A percentile compares a stretch with the other conserved stretches of the same genome.
Conservation (phyloP, 2,329 filamentous ascomycete species). For the Chrysoporthe deuterocubensis region DNA sequence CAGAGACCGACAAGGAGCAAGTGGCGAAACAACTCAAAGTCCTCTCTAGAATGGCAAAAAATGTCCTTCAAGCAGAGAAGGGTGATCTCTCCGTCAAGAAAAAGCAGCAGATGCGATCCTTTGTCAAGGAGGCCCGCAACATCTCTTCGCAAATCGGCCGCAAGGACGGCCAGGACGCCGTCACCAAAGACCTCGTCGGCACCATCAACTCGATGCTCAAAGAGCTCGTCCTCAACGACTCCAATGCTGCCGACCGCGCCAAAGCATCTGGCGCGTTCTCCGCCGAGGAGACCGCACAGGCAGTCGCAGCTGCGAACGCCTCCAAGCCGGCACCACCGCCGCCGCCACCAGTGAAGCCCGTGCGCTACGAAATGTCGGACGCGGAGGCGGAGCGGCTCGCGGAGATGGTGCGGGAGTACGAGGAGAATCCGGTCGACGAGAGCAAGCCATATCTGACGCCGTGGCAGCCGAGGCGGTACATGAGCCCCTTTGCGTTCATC, state of each 20-base stretch:
- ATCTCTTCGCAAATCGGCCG: conserved; percentile 60
- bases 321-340: conserved; percentile 3
- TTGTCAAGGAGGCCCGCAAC: conserved; percentile 67
- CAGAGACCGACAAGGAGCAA: conserved; percentile 23
- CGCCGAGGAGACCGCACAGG: conserved; percentile 30
- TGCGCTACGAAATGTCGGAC: conserved; percentile 40
- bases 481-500: conserved; percentile 93
- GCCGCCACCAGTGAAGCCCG: neutral
- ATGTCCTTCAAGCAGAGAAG: conserved; percentile 32
- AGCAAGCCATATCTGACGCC: conserved; percentile 87
- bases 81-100: conserved; percentile 65
- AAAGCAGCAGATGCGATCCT: conserved; percentile 76
- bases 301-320: conserved; percentile 11
- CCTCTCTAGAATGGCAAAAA: conserved; percentile 52
- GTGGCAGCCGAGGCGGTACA: conserved; percentile 84
- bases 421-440: conserved; percentile 76
- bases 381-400: conserved; percentile 59
- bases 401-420: conserved; percentile 63
- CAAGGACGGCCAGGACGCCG: conserved; percentile 39
- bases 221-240: conserved; percentile 47
- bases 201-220: conserved; percentile 57
- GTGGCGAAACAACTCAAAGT: conserved; percentile 46
- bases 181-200: conserved; percentile 52
- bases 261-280: conserved; percentile 27
- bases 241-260: conserved; percentile 22